phyloP scores from a whole-genome alignment of 306 rosid genomes.

The Dalbergia cochinchinensis region DNA sequence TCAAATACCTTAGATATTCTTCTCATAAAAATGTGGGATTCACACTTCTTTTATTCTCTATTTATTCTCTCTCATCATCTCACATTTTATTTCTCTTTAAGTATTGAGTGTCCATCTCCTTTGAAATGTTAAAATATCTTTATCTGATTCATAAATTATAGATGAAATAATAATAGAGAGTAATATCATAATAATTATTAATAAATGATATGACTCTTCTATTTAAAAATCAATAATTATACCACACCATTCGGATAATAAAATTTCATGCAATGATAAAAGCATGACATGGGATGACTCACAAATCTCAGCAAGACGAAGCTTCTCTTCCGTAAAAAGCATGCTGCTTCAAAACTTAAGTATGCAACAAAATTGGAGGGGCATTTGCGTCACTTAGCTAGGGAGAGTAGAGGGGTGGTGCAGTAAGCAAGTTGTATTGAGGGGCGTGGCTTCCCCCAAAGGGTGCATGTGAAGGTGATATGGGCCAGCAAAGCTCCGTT shows the following conservation, averaged over 20 bases:
- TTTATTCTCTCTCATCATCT: no score
- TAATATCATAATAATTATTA: no score
- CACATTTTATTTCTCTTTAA: no score
- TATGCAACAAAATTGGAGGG: conserved; percentile 30
- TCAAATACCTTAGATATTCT: no score
- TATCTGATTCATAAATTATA: neutral
- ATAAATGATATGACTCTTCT: no score
- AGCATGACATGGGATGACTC: conserved; percentile 31
- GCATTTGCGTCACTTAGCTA: conserved; percentile 20
- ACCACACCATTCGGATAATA: no score
- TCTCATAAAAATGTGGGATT: no score
- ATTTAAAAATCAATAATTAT: no score
- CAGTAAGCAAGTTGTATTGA: conserved; percentile 41
- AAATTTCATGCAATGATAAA: neutral
- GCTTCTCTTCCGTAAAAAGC: conserved; percentile 12
- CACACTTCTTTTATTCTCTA: no score
- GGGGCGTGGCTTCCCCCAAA: conserved; percentile 66
- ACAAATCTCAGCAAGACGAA: conserved; percentile 24
- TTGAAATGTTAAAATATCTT: no score
- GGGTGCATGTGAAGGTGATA: conserved; percentile 85
- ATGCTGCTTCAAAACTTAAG: neutral
- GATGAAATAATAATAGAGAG: neutral
- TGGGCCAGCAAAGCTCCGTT: conserved; percentile 74
- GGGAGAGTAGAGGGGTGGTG: conserved; percentile 25
- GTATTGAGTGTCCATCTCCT: no score